Percentiles rank a stretch among this genome's conserved stretches.
phyloP scores from a whole-genome alignment of 2,329 filamentous ascomycete species.

The Cordyceps militaris region DNA sequence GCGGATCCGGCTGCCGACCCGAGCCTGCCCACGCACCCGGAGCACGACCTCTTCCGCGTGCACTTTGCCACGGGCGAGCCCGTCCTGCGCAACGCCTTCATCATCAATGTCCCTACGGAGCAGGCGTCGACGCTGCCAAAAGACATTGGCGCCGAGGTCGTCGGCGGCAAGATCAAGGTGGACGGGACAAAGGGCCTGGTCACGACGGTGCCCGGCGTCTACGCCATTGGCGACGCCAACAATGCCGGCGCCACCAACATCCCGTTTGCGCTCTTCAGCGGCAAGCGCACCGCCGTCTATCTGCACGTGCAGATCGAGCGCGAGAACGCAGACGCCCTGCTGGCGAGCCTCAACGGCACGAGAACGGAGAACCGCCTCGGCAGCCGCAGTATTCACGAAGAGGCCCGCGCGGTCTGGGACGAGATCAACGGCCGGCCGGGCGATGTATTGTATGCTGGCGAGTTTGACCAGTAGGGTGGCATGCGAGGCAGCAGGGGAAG shows the following conservation, averaged over 20 bases:
- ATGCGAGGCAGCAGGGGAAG: background rate
- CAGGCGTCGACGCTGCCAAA: slow-evolving; percentile 42
- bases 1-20: slow-evolving; percentile 31
- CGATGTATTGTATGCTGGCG: slow-evolving; percentile 40
- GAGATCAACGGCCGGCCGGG: slow-evolving; percentile 35
- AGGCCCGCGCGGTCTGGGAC: slow-evolving; percentile 38
- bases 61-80: slow-evolving; percentile 40
- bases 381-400: slow-evolving; percentile 26
- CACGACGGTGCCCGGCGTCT: slow-evolving; percentile 48
- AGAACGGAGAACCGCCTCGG: background rate
- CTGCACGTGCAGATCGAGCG: slow-evolving; percentile 43
- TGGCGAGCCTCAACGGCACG: slow-evolving; percentile 21
- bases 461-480: slow-evolving; percentile 25
- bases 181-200: slow-evolving; percentile 34
- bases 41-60: slow-evolving; percentile 50
- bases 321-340: slow-evolving; percentile 30
- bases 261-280: slow-evolving; percentile 52
- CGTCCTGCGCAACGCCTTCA: slow-evolving; percentile 43
- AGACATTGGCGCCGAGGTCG: slow-evolving; percentile 40
- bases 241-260: slow-evolving; percentile 54
- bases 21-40: slow-evolving; percentile 35
- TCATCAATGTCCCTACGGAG: slow-evolving; percentile 39
- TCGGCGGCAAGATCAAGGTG: slow-evolving; percentile 36
- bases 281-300: slow-evolving; percentile 51
- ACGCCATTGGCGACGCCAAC: slow-evolving; percentile 54